Evolutionary conservation across 345 rosid species (phyloP).

Genomic region (Moricandia arvensis): DNA sequence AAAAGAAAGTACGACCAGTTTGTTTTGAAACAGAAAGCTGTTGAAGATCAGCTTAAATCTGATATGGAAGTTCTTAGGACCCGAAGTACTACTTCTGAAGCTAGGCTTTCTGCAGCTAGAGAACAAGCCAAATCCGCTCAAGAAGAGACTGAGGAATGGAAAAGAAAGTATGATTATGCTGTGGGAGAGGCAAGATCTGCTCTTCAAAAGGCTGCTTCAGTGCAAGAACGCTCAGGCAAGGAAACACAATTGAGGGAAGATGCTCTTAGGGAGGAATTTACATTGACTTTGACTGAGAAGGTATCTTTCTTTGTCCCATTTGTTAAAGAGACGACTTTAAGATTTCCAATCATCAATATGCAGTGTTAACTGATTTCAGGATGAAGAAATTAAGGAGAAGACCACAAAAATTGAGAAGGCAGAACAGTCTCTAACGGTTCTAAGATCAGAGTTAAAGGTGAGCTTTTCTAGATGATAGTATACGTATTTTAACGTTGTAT

Average conservation of each 20-base stretch:
- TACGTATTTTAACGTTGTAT: not conserved
- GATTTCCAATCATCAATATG: constrained; percentile 1
- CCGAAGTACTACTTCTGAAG: constrained; percentile 86
- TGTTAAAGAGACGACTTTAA: not conserved
- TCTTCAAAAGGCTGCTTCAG: constrained; percentile 84
- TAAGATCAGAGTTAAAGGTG: constrained; percentile 87
- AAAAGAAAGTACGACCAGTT: constrained; percentile 69
- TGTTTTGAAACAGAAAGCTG: constrained; percentile 71
- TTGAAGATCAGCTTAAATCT: constrained; percentile 65
- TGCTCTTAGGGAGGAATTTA: constrained; percentile 73
- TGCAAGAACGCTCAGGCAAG: constrained; percentile 76
- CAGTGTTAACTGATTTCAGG: constrained; percentile 50
- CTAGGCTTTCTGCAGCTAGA: constrained; percentile 91
- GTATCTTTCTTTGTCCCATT: constrained; percentile 37
- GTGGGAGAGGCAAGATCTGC: constrained; percentile 89
- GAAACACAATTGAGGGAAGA: constrained; percentile 87
- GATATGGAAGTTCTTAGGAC: constrained; percentile 80
- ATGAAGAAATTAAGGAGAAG: constrained; percentile 74
- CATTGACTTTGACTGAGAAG: constrained; percentile 63
- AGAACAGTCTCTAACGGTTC: constrained; percentile 74
- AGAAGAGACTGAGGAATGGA: constrained; percentile 95
- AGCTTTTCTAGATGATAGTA: constrained; percentile 22
- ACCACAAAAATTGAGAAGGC: constrained; percentile 64
- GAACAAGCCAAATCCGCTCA: constrained; percentile 86
- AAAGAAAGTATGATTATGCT: constrained; percentile 81